Conservation (phyloP, 2,329 filamentous ascomycete species). For the Aspergillus novofumigatus region DNA sequence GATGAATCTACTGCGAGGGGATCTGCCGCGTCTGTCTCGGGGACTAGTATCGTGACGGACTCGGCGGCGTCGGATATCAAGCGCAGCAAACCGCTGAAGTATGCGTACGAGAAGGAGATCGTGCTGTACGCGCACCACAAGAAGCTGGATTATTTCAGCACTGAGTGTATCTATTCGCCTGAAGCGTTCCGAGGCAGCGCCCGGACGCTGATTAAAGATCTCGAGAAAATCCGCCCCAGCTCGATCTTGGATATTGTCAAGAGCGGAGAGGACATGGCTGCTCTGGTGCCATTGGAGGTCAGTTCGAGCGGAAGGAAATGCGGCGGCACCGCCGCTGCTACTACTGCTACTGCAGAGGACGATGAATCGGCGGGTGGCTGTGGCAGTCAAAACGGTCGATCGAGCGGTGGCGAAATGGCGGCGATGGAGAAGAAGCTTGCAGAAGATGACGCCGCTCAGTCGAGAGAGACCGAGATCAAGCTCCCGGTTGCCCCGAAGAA, state of each 20-base stretch:
- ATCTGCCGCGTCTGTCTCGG: constrained; percentile 78
- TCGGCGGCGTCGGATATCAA: constrained; percentile 80
- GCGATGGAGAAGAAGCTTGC: constrained; percentile 72
- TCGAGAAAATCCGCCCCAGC: constrained; percentile 88
- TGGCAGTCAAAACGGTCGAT: constrained; percentile 64
- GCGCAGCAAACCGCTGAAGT: constrained; percentile 93
- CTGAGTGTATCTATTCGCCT: constrained; percentile 96
- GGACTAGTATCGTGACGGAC: constrained; percentile 83
- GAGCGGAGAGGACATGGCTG: constrained; percentile 94
- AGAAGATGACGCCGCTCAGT: constrained; percentile 58
- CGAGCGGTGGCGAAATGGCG: constrained; percentile 72
- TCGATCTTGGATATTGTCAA: constrained; percentile 92
- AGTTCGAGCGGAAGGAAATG: constrained; percentile 23
- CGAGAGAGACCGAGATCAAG: constrained; percentile 64
- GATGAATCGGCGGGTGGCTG: constrained; percentile 63
- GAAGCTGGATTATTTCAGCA: constrained; percentile 95
- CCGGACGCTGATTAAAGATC: constrained; percentile 85
- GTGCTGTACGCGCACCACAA: constrained; percentile 97
- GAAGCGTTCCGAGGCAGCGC: constrained; percentile 95
- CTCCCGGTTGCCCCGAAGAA: constrained; percentile 21
- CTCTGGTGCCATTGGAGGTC: constrained; percentile 65
- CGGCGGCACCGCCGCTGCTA: constrained; percentile 20
- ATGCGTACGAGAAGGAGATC: constrained; percentile 98
- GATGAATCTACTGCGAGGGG: constrained; percentile 92
- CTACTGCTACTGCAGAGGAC: constrained; percentile 39